These are phyloP conservation scores for Glycine tomentella DNA, from an alignment of 306 rosid genomes.

Conservation along the genomic window DNA sequence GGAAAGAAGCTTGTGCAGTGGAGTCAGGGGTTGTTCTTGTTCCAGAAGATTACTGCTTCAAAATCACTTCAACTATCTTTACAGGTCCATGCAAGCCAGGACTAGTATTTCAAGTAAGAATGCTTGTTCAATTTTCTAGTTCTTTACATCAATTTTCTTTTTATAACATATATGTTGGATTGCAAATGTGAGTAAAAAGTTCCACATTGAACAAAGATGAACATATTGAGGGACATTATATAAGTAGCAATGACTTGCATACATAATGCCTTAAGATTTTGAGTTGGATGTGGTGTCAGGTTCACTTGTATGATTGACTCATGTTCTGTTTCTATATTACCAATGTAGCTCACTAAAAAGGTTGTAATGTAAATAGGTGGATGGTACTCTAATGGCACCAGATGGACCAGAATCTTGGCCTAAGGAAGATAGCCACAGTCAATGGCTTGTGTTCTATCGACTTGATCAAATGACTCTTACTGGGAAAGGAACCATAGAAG, in stretches of 20 bases:
- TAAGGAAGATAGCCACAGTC: conserved; percentile 65
- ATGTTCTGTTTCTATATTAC: background rate
- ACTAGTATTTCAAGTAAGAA: conserved; percentile 83
- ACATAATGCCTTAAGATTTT: background rate
- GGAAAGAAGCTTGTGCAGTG: conserved; percentile 94
- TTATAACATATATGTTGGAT: background rate
- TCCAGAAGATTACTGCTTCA: conserved; percentile 66
- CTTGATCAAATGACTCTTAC: conserved; percentile 80
- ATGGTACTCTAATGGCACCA: conserved; percentile 89
- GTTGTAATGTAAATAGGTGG: conserved; percentile 65
- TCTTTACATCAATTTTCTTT: background rate
- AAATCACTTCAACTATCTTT: conserved; percentile 87
- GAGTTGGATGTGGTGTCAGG: background rate
- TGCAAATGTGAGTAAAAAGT: background rate
- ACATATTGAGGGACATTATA: background rate
- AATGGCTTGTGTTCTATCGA: conserved; percentile 93
- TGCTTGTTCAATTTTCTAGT: background rate
- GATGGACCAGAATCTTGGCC: conserved; percentile 96
- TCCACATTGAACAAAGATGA: background rate
- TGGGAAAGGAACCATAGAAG: conserved; percentile 93
- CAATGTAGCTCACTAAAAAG: background rate
- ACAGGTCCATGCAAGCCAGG: conserved; percentile 97
- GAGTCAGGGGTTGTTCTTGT: conserved; percentile 76
- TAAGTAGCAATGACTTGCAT: background rate
- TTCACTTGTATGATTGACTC: too few species aligned